Conservation (phyloP, 2,329 filamentous ascomycete genomes). For the Anisogramma anomala region DNA sequence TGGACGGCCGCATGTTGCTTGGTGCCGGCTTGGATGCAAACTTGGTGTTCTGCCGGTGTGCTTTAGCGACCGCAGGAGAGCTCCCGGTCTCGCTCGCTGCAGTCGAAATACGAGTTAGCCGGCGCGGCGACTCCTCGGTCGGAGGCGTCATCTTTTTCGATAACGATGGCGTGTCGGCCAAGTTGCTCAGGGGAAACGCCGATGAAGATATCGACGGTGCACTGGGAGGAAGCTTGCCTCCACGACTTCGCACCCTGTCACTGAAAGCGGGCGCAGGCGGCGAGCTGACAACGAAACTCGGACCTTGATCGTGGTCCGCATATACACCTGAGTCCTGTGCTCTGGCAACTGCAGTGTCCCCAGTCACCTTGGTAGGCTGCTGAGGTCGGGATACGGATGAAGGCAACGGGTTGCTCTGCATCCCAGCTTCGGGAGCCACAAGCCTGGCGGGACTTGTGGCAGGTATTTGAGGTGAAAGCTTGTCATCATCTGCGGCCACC, state of each 20-base stretch:
- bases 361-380: not conserved
- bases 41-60: conserved; percentile 19
- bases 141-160: conserved; percentile 27
- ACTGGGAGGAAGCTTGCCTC: not conserved
- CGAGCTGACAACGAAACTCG: not conserved
- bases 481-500: conserved; percentile 6
- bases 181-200: conserved; percentile 26
- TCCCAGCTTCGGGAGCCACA: not conserved
- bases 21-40: conserved; percentile 19
- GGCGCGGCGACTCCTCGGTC: conserved; percentile 23
- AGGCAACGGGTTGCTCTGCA: not conserved
- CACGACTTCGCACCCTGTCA: conserved; percentile 4
- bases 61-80: conserved; percentile 24
- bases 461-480: conserved; percentile 16
- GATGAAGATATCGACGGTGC: conserved; percentile 1
- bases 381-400: not conserved
- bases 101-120: conserved; percentile 1
- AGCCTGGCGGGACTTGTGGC: conserved; percentile 22
- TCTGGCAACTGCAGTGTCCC: not conserved
- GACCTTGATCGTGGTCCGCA: not conserved
- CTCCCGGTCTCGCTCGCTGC: conserved; percentile 14
- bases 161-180: conserved; percentile 28
- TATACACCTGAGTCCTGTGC: not conserved
- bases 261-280: conserved; percentile 10
- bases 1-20: conserved; percentile 19